Conservation (phyloP, 2,329 filamentous ascomycete species). For the Penicillium freii region DNA sequence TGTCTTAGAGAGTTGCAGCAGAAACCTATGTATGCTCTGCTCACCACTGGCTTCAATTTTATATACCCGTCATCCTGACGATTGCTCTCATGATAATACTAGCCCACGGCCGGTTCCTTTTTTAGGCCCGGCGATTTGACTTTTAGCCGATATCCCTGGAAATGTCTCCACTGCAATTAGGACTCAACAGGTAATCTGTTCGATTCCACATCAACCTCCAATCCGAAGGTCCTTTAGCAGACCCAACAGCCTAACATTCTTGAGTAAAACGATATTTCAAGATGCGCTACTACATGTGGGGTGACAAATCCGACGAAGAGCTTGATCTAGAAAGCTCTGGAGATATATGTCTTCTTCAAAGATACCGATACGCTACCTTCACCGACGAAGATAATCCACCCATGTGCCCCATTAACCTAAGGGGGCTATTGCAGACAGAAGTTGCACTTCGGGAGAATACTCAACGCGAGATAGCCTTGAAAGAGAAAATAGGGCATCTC, state of each 20-base stretch:
- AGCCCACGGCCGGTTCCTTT: too few relatives aligned
- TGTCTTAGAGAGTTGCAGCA: too few relatives aligned
- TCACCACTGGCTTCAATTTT: too few relatives aligned
- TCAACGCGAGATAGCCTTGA: not conserved
- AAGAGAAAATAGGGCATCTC: not conserved
- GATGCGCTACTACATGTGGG: not conserved
- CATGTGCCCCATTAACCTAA: not conserved
- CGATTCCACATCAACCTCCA: not conserved
- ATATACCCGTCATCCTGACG: too few relatives aligned
- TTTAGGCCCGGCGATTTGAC: too few relatives aligned
- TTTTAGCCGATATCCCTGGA: too few relatives aligned
- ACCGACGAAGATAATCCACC: too few relatives aligned
- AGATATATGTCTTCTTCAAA: conserved; percentile 5
- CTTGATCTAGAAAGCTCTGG: not conserved
- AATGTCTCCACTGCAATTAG: too few relatives aligned
- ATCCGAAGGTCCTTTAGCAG: not conserved
- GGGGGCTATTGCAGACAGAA: not conserved
- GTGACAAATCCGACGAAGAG: not conserved
- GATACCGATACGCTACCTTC: not conserved
- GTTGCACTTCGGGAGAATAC: not conserved
- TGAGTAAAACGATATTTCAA: not conserved
- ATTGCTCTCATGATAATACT: too few relatives aligned
- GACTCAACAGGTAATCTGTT: not conserved
- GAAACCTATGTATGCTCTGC: too few relatives aligned
- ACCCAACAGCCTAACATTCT: not conserved